These are phyloP conservation scores for Amanita phalloides DNA, from an alignment of 768 basidiomycete species.

Conservation along the genomic window DNA sequence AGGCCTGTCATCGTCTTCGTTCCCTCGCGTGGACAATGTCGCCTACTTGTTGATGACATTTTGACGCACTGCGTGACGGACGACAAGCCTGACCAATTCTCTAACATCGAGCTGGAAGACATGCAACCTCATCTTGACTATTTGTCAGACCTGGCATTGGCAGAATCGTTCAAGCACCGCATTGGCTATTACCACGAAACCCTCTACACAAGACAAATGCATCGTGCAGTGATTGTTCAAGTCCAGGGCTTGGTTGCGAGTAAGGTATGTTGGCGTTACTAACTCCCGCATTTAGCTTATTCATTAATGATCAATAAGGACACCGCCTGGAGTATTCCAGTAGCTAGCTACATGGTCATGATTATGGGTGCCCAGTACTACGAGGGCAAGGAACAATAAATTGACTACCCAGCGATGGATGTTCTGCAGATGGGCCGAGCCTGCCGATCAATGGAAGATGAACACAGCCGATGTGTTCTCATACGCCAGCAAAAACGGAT, in stretches of 20 bases:
- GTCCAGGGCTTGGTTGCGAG: conserved; percentile 91
- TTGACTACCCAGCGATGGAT: conserved; percentile 98
- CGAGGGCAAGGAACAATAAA: conserved; percentile 95
- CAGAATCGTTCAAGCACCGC: conserved; percentile 78
- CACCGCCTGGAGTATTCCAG: conserved; percentile 91
- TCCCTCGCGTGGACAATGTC: too few relatives aligned
- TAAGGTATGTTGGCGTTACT: conserved; percentile 41
- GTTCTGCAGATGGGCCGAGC: conserved; percentile 98
- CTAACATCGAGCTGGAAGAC: conserved; percentile 37
- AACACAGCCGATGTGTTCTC: conserved; percentile 84
- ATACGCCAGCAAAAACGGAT: conserved; percentile 98
- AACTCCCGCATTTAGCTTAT: background rate
- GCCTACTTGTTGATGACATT: too few relatives aligned
- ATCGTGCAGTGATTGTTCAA: conserved; percentile 91
- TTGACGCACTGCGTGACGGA: too few relatives aligned
- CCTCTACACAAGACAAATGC: conserved; percentile 49
- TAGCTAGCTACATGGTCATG: conserved; percentile 96
- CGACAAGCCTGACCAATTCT: too few relatives aligned
- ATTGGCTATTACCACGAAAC: conserved; percentile 78
- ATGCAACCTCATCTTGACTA: conserved; percentile 64
- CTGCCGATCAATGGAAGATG: conserved; percentile 82
- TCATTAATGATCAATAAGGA: conserved; percentile 38
- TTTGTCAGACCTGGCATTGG: conserved; percentile 58
- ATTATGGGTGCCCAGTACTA: conserved; percentile 97
- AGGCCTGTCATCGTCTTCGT: too few relatives aligned